These are phyloP conservation scores for Stropharia rugosoannulata DNA, from an alignment of 768 basidiomycete genomes.

Conservation along the genomic window DNA sequence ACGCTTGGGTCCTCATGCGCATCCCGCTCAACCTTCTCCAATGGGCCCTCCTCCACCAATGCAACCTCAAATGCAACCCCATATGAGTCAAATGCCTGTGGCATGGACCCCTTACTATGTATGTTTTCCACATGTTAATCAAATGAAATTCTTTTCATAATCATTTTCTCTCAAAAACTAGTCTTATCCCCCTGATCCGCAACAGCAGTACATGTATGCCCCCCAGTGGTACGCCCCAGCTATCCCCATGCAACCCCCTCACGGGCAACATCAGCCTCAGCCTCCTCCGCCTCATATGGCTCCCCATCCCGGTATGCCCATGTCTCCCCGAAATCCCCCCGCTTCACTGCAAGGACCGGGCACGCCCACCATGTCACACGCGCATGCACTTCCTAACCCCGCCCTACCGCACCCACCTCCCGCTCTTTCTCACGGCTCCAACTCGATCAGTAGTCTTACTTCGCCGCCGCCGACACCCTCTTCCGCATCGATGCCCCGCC, in stretches of 20 bases:
- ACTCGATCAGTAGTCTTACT: slow-evolving; percentile 46
- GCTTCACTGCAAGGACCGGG: slow-evolving; percentile 56
- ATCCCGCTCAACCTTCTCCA: slow-evolving; percentile 49
- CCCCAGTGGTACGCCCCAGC: slow-evolving; percentile 38
- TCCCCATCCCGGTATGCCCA: slow-evolving; percentile 51
- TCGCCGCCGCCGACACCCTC: slow-evolving; percentile 73
- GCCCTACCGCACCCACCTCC: slow-evolving; percentile 49
- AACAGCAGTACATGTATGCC: slow-evolving; percentile 44
- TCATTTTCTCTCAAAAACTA: slow-evolving; percentile 16
- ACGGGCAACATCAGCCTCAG: slow-evolving; percentile 50
- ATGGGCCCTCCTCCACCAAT: slow-evolving; percentile 46
- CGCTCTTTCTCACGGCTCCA: slow-evolving; percentile 41
- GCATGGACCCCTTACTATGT: slow-evolving; percentile 58
- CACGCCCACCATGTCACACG: slow-evolving; percentile 68
- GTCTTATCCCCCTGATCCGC: slow-evolving; percentile 38
- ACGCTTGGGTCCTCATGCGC: slow-evolving; percentile 60
- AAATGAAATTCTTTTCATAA: slow-evolving; percentile 7
- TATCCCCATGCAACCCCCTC: slow-evolving; percentile 39
- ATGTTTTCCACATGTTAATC: slow-evolving; percentile 27
- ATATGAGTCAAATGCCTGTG: slow-evolving; percentile 34
- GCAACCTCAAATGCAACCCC: slow-evolving; percentile 35
- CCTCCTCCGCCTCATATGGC: slow-evolving; percentile 48
- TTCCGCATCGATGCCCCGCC: slow-evolving; percentile 43
- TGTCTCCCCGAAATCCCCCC: slow-evolving; percentile 67
- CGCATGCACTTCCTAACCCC: slow-evolving; percentile 52